Evolutionary conservation across 352 stramenopile species (phyloP).

Genomic region (Phytophthora tubulina): DNA sequence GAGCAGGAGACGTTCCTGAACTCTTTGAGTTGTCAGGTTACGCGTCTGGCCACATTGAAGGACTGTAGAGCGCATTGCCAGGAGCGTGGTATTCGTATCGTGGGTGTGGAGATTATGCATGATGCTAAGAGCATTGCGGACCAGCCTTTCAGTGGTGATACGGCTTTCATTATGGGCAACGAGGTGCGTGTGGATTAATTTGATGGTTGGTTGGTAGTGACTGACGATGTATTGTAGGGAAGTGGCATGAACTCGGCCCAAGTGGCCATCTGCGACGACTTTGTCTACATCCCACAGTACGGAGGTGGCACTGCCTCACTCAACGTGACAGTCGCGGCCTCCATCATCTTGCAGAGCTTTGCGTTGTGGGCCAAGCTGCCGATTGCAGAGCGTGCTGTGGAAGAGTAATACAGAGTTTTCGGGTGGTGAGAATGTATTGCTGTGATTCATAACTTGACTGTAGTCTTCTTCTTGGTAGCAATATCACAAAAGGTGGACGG

Average conservation of each 20-base stretch:
- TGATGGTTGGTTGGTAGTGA: slow-evolving; percentile 7
- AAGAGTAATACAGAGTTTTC: slow-evolving; percentile 5
- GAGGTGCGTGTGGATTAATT: slow-evolving; percentile 60
- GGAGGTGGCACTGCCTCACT: slow-evolving; percentile 94
- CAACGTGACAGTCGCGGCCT: slow-evolving; percentile 96
- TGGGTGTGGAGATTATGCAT: slow-evolving; percentile 95
- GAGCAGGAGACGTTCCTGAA: slow-evolving; percentile 61
- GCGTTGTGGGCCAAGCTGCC: slow-evolving; percentile 71
- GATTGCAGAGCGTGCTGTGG: slow-evolving; percentile 10
- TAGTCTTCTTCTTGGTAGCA: no score
- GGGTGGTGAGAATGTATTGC: no score
- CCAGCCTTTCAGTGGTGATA: slow-evolving; percentile 78
- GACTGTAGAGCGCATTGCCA: slow-evolving; percentile 80
- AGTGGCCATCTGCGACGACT: slow-evolving; percentile 92
- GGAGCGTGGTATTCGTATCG: slow-evolving; percentile 77
- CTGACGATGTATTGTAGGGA: slow-evolving; percentile 52
- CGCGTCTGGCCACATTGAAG: slow-evolving; percentile 80
- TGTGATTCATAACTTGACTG: no score
- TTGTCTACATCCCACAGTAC: slow-evolving; percentile 96
- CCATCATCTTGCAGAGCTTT: slow-evolving; percentile 95
- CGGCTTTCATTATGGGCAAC: slow-evolving; percentile 97
- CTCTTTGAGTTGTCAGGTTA: slow-evolving; percentile 62
- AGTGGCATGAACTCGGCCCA: slow-evolving; percentile 94
- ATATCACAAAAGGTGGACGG: no score
- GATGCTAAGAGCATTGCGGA: slow-evolving; percentile 80